These are phyloP conservation scores for Biscogniauxia marginata DNA, from an alignment of 2,329 filamentous ascomycete species.

Conservation along the genomic window DNA sequence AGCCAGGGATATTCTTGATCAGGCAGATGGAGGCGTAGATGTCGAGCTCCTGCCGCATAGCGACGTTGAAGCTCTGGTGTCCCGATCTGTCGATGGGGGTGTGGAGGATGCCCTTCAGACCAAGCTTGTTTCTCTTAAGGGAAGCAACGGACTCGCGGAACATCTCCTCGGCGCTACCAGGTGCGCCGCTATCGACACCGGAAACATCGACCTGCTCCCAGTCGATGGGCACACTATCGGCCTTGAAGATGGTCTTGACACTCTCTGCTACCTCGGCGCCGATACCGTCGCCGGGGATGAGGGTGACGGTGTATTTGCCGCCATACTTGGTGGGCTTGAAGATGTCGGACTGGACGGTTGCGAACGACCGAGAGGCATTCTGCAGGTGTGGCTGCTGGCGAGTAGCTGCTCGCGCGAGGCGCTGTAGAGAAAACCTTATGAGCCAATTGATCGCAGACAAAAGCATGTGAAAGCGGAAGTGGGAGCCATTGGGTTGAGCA, in stretches of 20 bases:
- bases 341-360: constrained; percentile 88
- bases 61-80: constrained; percentile 99
- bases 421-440: constrained; percentile 37
- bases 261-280: constrained; percentile 97
- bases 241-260: constrained; percentile 99
- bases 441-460: constrained; percentile 18
- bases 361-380: constrained; percentile 57
- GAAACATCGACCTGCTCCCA: constrained; percentile 98
- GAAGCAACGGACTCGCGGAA: constrained; percentile 96
- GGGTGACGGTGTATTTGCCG: constrained; percentile 97
- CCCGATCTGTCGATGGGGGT: constrained; percentile 95
- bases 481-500: constrained; percentile 16
- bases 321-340: constrained; percentile 99
- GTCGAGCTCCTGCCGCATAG: constrained; percentile 97
- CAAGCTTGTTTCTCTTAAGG: constrained; percentile 97
- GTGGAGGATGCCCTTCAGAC: constrained; percentile 97
- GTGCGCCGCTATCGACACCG: constrained; percentile 77
- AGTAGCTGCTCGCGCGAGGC: constrained; percentile 50
- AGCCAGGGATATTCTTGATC: constrained; percentile 99
- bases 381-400: constrained; percentile 43
- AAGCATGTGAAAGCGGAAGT: constrained; percentile 21
- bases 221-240: constrained; percentile 96
- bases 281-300: constrained; percentile 98
- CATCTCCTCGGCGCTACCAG: constrained; percentile 85
- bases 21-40: constrained; percentile 98